Percentiles rank a stretch among this genome's conserved stretches.
These are phyloP conservation scores for Moricandia moricandioides DNA, from an alignment of 345 rosid genomes.

Conservation along the genomic window DNA sequence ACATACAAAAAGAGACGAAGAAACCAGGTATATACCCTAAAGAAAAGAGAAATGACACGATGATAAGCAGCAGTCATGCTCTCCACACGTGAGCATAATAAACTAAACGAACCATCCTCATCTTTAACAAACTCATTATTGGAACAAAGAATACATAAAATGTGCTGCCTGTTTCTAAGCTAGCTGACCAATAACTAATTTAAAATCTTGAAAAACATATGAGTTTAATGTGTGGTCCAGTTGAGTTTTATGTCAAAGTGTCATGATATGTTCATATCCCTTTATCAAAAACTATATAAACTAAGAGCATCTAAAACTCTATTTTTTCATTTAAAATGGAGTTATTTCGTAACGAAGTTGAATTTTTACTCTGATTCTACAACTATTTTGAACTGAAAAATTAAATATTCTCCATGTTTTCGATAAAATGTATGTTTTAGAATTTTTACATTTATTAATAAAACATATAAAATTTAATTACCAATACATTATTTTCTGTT, in stretches of 20 bases:
- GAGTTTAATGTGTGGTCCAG: slow-evolving; percentile 17
- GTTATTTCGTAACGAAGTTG: no score
- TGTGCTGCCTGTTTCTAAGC: slow-evolving; percentile 1
- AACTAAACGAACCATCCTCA: not conserved
- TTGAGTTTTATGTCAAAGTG: slow-evolving; percentile 15
- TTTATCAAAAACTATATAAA: not conserved
- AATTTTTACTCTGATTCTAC: no score
- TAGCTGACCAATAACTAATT: no score
- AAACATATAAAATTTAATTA: no score
- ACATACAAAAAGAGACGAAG: not conserved
- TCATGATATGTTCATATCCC: slow-evolving; percentile 4
- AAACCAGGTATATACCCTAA: not conserved
- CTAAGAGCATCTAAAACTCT: not conserved
- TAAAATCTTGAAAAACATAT: no score
- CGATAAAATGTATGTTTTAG: no score
- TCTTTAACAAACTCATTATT: not conserved
- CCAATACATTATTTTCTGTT: no score
- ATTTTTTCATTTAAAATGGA: no score
- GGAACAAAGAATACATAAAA: slow-evolving; percentile 9
- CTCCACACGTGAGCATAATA: slow-evolving; percentile 17
- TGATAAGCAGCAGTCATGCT: slow-evolving; percentile 38
- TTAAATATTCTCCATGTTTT: no score
- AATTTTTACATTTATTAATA: no score
- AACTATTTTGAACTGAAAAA: no score
- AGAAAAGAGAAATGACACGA: slow-evolving; percentile 5